A percentile compares a stretch with the other conserved stretches of the same genome.
Conservation (phyloP, 805 yeast genomes). For the Candida namnaoensis region DNA sequence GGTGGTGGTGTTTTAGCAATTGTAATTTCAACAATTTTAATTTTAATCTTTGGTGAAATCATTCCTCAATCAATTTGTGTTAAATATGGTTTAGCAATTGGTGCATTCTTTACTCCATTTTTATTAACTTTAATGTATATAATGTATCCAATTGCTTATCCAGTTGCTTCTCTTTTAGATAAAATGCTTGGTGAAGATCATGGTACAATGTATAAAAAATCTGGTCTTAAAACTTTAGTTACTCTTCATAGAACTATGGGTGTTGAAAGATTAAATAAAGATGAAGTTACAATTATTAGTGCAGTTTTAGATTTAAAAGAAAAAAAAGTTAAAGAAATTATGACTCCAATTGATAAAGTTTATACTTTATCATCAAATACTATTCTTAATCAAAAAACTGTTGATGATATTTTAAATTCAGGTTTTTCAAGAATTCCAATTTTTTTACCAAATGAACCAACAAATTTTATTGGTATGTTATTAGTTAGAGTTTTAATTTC, state of each 20-base stretch:
- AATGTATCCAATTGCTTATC: slow-evolving; percentile 90
- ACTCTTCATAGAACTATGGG: slow-evolving; percentile 93
- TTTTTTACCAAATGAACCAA: slow-evolving; percentile 81
- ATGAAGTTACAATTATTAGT: slow-evolving; percentile 91
- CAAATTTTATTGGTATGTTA: slow-evolving; percentile 91
- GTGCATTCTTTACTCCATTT: slow-evolving; percentile 85
- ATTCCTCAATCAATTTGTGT: slow-evolving; percentile 94
- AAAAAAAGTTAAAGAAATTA: slow-evolving; percentile 74
- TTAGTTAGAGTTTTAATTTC: slow-evolving; percentile 86
- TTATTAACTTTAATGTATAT: slow-evolving; percentile 77
- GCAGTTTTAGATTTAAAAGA: slow-evolving; percentile 93
- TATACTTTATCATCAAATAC: slow-evolving; percentile 82
- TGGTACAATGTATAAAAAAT: slow-evolving; percentile 88
- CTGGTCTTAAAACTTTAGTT: slow-evolving; percentile 89
- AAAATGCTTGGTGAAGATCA: slow-evolving; percentile 87
- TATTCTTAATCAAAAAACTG: slow-evolving; percentile 72
- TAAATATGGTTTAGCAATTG: slow-evolving; percentile 85
- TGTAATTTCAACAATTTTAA: slow-evolving; percentile 83
- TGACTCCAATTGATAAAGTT: slow-evolving; percentile 92
- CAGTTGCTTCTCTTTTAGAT: slow-evolving; percentile 77
- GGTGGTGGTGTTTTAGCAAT: slow-evolving; percentile 99
- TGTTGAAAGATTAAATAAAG: slow-evolving; percentile 84
- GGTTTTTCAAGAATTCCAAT: slow-evolving; percentile 96
- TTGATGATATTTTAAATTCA: slow-evolving; percentile 84
- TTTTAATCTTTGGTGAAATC: slow-evolving; percentile 92